phyloP scores from a whole-genome alignment of 1,284 basidiomycete genomes.

The Malassezia psittaci region DNA sequence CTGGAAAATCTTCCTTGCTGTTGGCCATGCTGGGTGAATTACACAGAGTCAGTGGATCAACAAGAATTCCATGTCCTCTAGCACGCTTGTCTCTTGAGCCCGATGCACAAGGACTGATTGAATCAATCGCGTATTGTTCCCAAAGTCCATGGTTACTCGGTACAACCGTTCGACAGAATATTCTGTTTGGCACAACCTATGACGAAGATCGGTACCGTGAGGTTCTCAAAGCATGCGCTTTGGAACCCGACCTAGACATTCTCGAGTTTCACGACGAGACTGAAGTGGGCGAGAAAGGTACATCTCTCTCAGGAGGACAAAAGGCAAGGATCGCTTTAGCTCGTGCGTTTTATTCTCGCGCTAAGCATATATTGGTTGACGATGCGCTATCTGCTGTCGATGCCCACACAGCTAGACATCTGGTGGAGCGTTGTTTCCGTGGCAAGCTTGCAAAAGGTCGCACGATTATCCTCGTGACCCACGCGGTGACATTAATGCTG shows the following conservation, averaged over 20 bases:
- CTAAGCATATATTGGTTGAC: slow-evolving; percentile 72
- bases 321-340: slow-evolving; percentile 67
- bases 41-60: slow-evolving; percentile 50
- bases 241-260: slow-evolving; percentile 72
- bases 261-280: slow-evolving; percentile 89
- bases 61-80: slow-evolving; percentile 53
- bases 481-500: slow-evolving; percentile 68
- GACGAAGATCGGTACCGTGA: slow-evolving; percentile 66
- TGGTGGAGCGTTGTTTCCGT: slow-evolving; percentile 59
- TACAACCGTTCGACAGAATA: slow-evolving; percentile 86
- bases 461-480: slow-evolving; percentile 72
- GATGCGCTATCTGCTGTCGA: slow-evolving; percentile 84
- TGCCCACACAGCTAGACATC: slow-evolving; percentile 69
- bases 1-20: slow-evolving; percentile 51
- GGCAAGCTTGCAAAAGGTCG: slow-evolving; percentile 60
- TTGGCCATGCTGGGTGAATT: slow-evolving; percentile 58
- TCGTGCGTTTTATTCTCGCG: slow-evolving; percentile 83
- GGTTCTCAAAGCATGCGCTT: slow-evolving; percentile 69
- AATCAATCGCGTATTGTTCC: slow-evolving; percentile 82
- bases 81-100: slow-evolving; percentile 39
- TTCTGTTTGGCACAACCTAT: slow-evolving; percentile 75
- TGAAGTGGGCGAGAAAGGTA: slow-evolving; percentile 72
- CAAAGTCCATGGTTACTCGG: slow-evolving; percentile 85
- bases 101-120: slow-evolving; percentile 56
- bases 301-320: slow-evolving; percentile 71